A percentile compares a stretch with the other conserved stretches of the same genome.
Conservation (phyloP, 2,329 filamentous ascomycete genomes). For the Xylariomycetidae sp. region DNA sequence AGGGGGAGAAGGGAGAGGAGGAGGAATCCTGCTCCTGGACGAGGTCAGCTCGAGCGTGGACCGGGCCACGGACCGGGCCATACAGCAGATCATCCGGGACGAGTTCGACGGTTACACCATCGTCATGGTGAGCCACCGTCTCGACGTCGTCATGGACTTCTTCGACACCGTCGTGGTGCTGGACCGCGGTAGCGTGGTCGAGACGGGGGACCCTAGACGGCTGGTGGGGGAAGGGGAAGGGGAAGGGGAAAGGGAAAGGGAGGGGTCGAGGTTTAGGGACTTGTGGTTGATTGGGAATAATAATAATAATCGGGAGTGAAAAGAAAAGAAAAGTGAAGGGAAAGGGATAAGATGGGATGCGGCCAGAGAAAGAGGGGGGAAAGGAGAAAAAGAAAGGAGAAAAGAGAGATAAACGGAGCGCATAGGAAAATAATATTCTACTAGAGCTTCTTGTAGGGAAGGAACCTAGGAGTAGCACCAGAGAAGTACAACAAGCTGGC, state of each 20-base stretch:
- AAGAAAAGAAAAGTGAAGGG: too few relatives aligned
- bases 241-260: too few relatives aligned
- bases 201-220: conserved; percentile 24
- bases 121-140: conserved; percentile 15
- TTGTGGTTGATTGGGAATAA: conserved; percentile 24
- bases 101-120: conserved; percentile 35
- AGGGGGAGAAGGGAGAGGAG: not conserved
- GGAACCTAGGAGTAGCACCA: too few relatives aligned
- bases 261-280: conserved; percentile 26
- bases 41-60: conserved; percentile 8
- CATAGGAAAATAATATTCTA: too few relatives aligned
- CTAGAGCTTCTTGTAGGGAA: too few relatives aligned
- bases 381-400: too few relatives aligned
- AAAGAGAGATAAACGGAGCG: too few relatives aligned
- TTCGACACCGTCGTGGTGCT: conserved; percentile 41
- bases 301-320: too few relatives aligned
- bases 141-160: conserved; percentile 36
- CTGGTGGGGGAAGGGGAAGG: too few relatives aligned
- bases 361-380: too few relatives aligned
- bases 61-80: conserved; percentile 3
- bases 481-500: too few relatives aligned
- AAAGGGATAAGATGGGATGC: too few relatives aligned
- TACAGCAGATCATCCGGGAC: conserved; percentile 3
- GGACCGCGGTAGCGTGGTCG: conserved; percentile 37
- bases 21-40: conserved; percentile 6